These are phyloP conservation scores for Salix udensis DNA, from an alignment of 345 rosid genomes.

Conservation along the genomic window DNA sequence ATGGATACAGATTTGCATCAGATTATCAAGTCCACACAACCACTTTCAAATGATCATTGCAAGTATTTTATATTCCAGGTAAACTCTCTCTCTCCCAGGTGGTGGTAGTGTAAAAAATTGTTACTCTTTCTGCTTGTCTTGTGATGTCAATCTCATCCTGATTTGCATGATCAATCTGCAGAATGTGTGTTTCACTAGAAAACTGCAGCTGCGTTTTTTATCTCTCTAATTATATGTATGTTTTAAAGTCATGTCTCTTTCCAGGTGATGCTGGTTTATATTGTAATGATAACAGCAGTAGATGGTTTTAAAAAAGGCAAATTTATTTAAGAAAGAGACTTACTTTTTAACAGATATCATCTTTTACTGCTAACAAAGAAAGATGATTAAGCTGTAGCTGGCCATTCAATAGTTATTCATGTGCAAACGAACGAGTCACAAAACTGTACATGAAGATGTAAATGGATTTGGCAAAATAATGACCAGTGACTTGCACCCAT, in stretches of 20 bases:
- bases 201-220: background rate
- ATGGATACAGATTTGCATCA: slow-evolving; percentile 86
- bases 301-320: background rate
- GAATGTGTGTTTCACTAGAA: background rate
- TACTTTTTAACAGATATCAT: background rate
- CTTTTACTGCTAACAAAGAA: background rate
- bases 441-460: background rate
- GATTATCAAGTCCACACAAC: slow-evolving; percentile 73
- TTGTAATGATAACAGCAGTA: background rate
- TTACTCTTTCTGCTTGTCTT: background rate
- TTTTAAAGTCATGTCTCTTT: background rate
- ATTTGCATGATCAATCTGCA: background rate
- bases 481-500: background rate
- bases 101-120: background rate
- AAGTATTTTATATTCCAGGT: slow-evolving; percentile 84
- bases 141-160: background rate
- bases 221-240: background rate
- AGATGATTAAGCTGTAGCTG: background rate
- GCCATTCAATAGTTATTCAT: background rate
- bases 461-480: background rate
- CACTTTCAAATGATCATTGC: slow-evolving; percentile 66
- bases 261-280: background rate
- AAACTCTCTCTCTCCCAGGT: background rate
- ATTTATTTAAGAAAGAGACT: background rate
- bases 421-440: background rate